Conservation (phyloP, 225 moss, liverwort and hornwort genomes). For the Physcomitrellopsis africana region DNA sequence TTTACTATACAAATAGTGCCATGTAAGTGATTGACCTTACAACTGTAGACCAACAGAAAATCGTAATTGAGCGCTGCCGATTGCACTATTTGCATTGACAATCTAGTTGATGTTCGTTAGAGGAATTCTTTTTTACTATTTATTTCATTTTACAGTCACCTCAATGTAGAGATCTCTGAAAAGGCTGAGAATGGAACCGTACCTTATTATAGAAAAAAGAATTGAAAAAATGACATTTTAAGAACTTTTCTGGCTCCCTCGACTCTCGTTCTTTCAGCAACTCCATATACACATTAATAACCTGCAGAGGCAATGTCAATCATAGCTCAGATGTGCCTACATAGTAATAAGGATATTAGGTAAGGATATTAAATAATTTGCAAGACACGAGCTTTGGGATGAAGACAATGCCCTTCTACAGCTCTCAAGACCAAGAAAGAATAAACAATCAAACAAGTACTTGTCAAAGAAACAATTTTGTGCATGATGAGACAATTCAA, state of each 20-base stretch:
- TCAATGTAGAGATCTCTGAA: too few relatives aligned
- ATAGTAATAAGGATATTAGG: background rate
- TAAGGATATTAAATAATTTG: background rate
- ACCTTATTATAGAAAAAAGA: constrained; percentile 84
- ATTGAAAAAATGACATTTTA: constrained; percentile 74
- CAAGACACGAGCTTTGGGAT: background rate
- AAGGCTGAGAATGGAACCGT: background rate
- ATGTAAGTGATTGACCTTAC: background rate
- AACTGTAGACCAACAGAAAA: background rate
- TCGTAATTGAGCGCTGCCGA: background rate
- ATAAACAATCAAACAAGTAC: too few relatives aligned
- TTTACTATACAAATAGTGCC: background rate
- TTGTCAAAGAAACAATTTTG: background rate
- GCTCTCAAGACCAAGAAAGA: background rate
- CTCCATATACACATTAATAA: constrained; percentile 76
- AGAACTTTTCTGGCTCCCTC: constrained; percentile 55
- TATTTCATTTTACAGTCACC: too few relatives aligned
- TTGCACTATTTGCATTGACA: too few relatives aligned
- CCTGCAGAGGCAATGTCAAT: constrained; percentile 33
- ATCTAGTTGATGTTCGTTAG: too few relatives aligned
- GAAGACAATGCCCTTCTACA: background rate
- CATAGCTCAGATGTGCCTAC: background rate
- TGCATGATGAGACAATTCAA: too few relatives aligned
- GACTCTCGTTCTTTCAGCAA: constrained; percentile 68
- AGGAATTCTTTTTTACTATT: too few relatives aligned